phyloP scores from a whole-genome alignment of 1,284 basidiomycete species.

The Ustilago shanxiensis region DNA sequence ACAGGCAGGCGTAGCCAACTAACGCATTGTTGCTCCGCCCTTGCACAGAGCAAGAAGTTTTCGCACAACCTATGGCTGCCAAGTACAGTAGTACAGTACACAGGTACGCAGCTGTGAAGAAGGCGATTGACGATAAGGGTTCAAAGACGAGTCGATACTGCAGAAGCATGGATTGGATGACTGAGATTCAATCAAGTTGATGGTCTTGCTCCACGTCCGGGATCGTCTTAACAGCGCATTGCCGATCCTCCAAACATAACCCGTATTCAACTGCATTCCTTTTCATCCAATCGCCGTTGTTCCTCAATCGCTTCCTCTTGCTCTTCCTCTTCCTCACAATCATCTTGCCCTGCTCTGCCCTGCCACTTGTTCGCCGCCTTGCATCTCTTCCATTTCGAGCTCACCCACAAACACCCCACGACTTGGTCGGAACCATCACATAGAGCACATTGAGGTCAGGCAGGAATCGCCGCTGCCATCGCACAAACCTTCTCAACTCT shows the following conservation, averaged over 20 bases:
- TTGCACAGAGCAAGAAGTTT: too few relatives aligned
- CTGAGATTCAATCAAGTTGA: not conserved
- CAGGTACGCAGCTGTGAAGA: not conserved
- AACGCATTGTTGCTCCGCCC: not conserved
- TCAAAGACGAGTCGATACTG: not conserved
- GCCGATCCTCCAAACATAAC: slow-evolving; percentile 16
- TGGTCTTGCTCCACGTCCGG: not conserved
- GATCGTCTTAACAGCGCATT: slow-evolving; percentile 22
- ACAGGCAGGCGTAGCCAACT: not conserved
- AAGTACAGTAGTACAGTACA: not conserved
- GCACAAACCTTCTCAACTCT: not conserved
- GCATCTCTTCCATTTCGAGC: too few relatives aligned
- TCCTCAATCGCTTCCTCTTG: not conserved
- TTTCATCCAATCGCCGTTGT: slow-evolving; percentile 10
- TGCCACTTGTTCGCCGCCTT: too few relatives aligned
- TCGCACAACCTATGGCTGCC: too few relatives aligned
- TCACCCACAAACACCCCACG: too few relatives aligned
- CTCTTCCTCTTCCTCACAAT: not conserved
- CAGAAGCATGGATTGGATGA: not conserved
- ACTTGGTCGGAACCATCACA: not conserved
- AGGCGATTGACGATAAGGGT: not conserved
- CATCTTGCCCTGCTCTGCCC: not conserved
- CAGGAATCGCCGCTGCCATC: not conserved
- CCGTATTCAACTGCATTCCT: slow-evolving; percentile 6
- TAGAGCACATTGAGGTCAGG: too few relatives aligned